phyloP scores from a whole-genome alignment of 2,329 filamentous ascomycete species.

The Cladobotryum mycophilum region DNA sequence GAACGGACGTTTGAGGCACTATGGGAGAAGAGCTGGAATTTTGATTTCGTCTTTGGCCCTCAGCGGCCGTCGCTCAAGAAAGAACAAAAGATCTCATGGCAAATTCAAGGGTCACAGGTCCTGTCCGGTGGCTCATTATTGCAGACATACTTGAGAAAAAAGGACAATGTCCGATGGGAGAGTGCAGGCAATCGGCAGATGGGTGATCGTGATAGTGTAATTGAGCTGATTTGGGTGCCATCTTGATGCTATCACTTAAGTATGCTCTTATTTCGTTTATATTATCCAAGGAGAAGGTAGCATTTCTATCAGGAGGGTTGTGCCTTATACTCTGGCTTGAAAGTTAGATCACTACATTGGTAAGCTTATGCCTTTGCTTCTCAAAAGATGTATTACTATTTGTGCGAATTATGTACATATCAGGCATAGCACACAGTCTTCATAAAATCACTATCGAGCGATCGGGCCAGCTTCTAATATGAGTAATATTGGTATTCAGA shows the following conservation, averaged over 20 bases:
- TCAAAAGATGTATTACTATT: too few relatives aligned
- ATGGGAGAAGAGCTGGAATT: conserved; percentile 43
- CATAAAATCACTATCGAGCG: too few relatives aligned
- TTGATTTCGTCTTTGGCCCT: conserved; percentile 46
- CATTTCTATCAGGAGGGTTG: too few relatives aligned
- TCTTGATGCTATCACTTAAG: background rate
- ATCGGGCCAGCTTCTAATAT: too few relatives aligned
- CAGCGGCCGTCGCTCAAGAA: conserved; percentile 41
- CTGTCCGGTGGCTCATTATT: conserved; percentile 44
- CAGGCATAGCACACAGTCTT: too few relatives aligned
- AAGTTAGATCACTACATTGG: too few relatives aligned
- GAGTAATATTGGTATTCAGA: too few relatives aligned
- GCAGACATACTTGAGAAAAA: conserved; percentile 48
- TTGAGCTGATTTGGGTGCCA: conserved; percentile 53
- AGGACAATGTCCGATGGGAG: conserved; percentile 48
- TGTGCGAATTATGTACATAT: too few relatives aligned
- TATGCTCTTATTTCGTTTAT: background rate
- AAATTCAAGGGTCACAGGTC: conserved; percentile 44
- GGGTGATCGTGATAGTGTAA: conserved; percentile 47
- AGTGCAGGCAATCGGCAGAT: conserved; percentile 40
- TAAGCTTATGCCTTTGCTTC: too few relatives aligned
- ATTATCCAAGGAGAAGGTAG: too few relatives aligned
- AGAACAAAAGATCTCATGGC: conserved; percentile 47
- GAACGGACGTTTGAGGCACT: conserved; percentile 48
- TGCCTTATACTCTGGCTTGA: too few relatives aligned